A percentile compares a stretch with the other conserved stretches of the same genome.
Conservation (phyloP, 768 basidiomycete species). For the Macrocybe gigantea region DNA sequence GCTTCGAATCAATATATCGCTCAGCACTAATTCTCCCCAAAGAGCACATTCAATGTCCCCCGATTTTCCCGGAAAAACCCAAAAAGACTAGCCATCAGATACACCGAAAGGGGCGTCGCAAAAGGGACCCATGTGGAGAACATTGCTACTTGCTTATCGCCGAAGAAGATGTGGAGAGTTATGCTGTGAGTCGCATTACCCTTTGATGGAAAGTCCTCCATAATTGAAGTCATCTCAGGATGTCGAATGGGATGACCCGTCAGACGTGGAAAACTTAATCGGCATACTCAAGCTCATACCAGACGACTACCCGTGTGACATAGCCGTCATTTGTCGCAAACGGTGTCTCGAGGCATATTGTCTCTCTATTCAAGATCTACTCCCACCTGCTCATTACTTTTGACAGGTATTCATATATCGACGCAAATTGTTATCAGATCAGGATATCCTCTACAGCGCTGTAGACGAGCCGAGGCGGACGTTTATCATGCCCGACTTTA, state of each 20-base stretch:
- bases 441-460: neutral
- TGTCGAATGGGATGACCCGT: constrained; percentile 18
- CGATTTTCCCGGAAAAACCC: constrained; percentile 1
- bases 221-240: constrained; percentile 8
- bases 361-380: constrained; percentile 15
- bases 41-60: constrained; percentile 6
- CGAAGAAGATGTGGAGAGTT: constrained; percentile 2
- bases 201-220: neutral
- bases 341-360: constrained; percentile 39
- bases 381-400: constrained; percentile 11
- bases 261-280: constrained; percentile 20
- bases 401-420: constrained; percentile 18
- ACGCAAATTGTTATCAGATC: constrained; percentile 12
- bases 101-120: neutral
- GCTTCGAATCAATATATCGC: neutral
- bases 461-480: neutral
- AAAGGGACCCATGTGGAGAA: constrained; percentile 9
- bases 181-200: neutral
- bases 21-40: neutral
- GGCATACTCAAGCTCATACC: constrained; percentile 37
- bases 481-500: constrained; percentile 4
- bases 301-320: constrained; percentile 41
- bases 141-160: constrained; percentile 12
- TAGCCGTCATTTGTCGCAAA: constrained; percentile 41
- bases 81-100: constrained; percentile 8